phyloP scores from a whole-genome alignment of 352 stramenopile genomes.

The Phytophthora tubulina region DNA sequence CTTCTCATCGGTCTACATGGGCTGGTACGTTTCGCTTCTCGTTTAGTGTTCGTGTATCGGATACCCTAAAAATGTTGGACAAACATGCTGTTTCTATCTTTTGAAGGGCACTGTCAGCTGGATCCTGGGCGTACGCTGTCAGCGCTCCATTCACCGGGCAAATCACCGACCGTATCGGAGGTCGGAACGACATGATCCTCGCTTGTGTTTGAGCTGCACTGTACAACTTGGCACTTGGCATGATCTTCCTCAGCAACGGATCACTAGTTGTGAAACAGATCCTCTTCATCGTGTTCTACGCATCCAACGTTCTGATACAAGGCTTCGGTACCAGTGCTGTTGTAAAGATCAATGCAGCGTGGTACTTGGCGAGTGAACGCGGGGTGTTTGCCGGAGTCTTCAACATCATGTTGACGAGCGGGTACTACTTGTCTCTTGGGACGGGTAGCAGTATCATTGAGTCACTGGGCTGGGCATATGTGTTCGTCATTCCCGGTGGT shows the following conservation, averaged over 20 bases:
- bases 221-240: constrained; percentile 68
- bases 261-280: constrained; percentile 43
- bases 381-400: constrained; percentile 78
- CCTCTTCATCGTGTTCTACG: constrained; percentile 72
- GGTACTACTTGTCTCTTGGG: constrained; percentile 78
- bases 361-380: constrained; percentile 72
- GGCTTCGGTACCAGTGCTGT: constrained; percentile 83
- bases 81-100: constrained; percentile 2
- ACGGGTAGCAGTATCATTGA: constrained; percentile 72
- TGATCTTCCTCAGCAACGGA: constrained; percentile 60
- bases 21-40: constrained; percentile 52
- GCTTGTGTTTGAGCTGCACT: constrained; percentile 68
- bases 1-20: constrained; percentile 79
- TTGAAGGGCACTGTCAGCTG: constrained; percentile 68
- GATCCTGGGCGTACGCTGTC: constrained; percentile 76
- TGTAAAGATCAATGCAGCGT: constrained; percentile 88
- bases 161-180: constrained; percentile 77
- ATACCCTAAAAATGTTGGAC: background rate
- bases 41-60: background rate
- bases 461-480: constrained; percentile 70
- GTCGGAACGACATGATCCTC: constrained; percentile 77
- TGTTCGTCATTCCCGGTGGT: constrained; percentile 71
- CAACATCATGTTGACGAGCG: constrained; percentile 83
- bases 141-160: constrained; percentile 77
- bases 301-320: constrained; percentile 74